phyloP scores from a whole-genome alignment of 202 grass and related monocot species.

The Hordeum pubiflorum region DNA sequence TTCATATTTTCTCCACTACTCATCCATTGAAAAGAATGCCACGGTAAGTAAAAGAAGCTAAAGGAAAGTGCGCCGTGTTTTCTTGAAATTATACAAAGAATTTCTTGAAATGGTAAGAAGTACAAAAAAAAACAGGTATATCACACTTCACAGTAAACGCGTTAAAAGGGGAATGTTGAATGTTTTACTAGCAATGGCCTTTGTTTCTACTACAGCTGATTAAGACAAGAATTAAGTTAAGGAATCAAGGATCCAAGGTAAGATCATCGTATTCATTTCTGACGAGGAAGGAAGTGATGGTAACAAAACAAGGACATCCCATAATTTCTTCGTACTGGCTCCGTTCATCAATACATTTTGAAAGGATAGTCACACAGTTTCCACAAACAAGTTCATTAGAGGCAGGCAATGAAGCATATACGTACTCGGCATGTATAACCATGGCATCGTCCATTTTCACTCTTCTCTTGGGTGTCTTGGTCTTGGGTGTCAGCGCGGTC shows the following conservation, averaged over 20 bases:
- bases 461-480: conserved; percentile 59
- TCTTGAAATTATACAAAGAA: conserved; percentile 7
- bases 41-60: background rate
- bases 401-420: conserved; percentile 18
- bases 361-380: conserved; percentile 20
- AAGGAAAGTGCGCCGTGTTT: background rate
- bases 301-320: background rate
- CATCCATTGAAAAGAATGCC: background rate
- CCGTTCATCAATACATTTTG: background rate
- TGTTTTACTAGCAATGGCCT: background rate
- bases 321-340: too few species aligned
- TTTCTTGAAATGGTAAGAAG: background rate
- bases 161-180: background rate
- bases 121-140: background rate
- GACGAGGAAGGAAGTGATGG: background rate
- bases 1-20: background rate
- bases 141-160: background rate
- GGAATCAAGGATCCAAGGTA: background rate
- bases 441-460: conserved; percentile 83
- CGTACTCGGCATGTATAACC: conserved; percentile 98
- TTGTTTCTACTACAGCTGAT: background rate
- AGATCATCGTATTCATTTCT: background rate
- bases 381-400: conserved; percentile 6
- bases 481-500: conserved; percentile 30
- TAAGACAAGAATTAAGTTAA: background rate